Evolutionary conservation across 805 yeast species (phyloP).

Genomic region (Candida nemodendra): DNA sequence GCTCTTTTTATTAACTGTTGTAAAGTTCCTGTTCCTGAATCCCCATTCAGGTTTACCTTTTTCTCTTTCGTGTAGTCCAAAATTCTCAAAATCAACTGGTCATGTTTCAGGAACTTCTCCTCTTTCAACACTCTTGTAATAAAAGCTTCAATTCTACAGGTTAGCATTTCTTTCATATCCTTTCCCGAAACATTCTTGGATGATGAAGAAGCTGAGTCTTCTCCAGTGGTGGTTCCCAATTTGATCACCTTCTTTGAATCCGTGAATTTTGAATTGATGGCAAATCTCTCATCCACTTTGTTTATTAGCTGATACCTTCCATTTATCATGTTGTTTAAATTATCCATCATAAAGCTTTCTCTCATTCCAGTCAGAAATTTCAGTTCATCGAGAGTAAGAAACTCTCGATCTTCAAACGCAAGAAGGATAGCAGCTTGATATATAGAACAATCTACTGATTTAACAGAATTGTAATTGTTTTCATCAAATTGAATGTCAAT

Average conservation of each 20-base stretch:
- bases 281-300: constrained; percentile 8
- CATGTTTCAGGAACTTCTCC: constrained; percentile 23
- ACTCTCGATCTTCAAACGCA: constrained; percentile 35
- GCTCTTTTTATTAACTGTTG: constrained; percentile 25
- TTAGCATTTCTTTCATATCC: constrained; percentile 10
- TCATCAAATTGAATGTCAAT: constrained; percentile 34
- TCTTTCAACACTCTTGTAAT: constrained; percentile 34
- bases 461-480: constrained; percentile 17
- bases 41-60: constrained; percentile 2
- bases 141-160: constrained; percentile 14
- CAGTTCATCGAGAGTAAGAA: constrained; percentile 26
- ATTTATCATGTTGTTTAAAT: constrained; percentile 31
- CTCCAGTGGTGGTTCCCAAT: constrained; percentile 7
- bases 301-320: constrained; percentile 33
- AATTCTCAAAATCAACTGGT: constrained; percentile 33
- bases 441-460: constrained; percentile 35
- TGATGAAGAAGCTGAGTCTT: constrained; percentile 5
- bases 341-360: constrained; percentile 29
- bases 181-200: constrained; percentile 1
- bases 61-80: constrained; percentile 19
- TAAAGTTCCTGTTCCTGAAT: constrained; percentile 3
- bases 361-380: constrained; percentile 34
- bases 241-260: constrained; percentile 10
- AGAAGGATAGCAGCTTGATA: constrained; percentile 43
- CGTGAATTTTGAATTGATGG: constrained; percentile 11